Evolutionary conservation across 2,329 filamentous ascomycete species (phyloP).

Genomic region (Pyrenophora seminiperda): DNA sequence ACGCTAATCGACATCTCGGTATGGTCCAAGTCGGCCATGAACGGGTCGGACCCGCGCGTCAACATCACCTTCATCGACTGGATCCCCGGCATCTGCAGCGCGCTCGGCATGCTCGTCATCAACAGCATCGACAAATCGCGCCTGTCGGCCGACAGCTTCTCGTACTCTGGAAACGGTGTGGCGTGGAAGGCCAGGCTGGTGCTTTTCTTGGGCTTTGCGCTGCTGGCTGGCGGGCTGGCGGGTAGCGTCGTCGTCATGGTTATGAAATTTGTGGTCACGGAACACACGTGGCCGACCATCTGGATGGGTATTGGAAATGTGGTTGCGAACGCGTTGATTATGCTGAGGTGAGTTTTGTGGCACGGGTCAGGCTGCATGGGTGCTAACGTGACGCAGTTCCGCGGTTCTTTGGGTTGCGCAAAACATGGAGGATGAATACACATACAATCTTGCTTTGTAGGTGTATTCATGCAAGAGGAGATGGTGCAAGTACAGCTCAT

Average conservation of each 20-base stretch:
- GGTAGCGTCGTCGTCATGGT: conserved; percentile 71
- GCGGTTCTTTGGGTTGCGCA: conserved; percentile 71
- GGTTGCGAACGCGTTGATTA: conserved; percentile 67
- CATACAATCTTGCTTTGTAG: conserved; percentile 67
- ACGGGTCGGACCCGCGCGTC: conserved; percentile 60
- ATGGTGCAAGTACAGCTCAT: background rate
- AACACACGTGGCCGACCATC: conserved; percentile 64
- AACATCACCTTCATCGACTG: conserved; percentile 74
- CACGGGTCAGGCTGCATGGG: background rate
- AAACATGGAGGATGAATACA: conserved; percentile 76
- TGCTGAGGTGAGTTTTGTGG: conserved; percentile 63
- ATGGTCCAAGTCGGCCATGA: conserved; percentile 65
- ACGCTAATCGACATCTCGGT: conserved; percentile 69
- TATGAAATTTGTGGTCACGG: conserved; percentile 68
- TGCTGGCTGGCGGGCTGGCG: conserved; percentile 70
- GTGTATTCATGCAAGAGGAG: background rate
- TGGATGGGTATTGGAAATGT: conserved; percentile 73
- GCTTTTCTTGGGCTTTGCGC: conserved; percentile 70
- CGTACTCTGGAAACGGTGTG: conserved; percentile 67
- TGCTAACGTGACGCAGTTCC: conserved; percentile 54
- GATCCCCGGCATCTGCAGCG: conserved; percentile 72
- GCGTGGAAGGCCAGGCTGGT: conserved; percentile 74
- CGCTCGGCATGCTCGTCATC: conserved; percentile 73
- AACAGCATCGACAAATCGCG: conserved; percentile 73
- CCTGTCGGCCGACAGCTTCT: conserved; percentile 67